Evolutionary conservation across 192 early-diverging fungal genomes (phyloP).

Genomic region (Coemansia sp.): DNA sequence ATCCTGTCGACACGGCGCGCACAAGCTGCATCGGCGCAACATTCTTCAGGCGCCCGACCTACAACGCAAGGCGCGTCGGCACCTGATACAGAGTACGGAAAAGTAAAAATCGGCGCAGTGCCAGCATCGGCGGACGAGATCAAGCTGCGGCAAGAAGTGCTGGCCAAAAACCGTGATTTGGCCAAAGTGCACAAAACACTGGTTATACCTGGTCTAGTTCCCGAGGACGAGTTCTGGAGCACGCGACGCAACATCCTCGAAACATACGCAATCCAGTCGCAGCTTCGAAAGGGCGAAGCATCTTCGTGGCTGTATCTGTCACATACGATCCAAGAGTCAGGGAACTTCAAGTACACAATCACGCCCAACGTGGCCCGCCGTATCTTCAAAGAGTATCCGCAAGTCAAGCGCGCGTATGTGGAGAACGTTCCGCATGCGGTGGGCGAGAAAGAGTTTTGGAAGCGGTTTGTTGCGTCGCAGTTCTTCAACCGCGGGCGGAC

Average conservation of each 20-base stretch:
- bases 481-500: constrained; percentile 82
- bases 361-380: constrained; percentile 86
- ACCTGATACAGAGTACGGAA: constrained; percentile 26
- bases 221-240: constrained; percentile 95
- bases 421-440: constrained; percentile 78
- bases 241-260: constrained; percentile 69
- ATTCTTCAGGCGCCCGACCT: background rate
- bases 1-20: constrained; percentile 16
- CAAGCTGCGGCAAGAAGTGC: constrained; percentile 58
- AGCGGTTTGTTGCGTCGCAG: constrained; percentile 75
- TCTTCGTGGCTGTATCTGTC: constrained; percentile 70
- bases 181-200: constrained; percentile 73
- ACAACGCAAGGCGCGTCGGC: background rate
- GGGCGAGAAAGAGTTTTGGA: constrained; percentile 82
- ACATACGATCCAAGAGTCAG: constrained; percentile 67
- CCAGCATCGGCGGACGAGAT: constrained; percentile 62
- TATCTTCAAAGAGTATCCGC: constrained; percentile 88
- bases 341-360: constrained; percentile 80
- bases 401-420: constrained; percentile 79
- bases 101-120: constrained; percentile 42
- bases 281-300: constrained; percentile 79
- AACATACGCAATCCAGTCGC: constrained; percentile 67
- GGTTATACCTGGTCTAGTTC: constrained; percentile 70
- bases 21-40: constrained; percentile 4
- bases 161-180: constrained; percentile 70